Evolutionary conservation across 1,139 yeast species (phyloP).

Genomic region (Lodderomyces parapsilosis): DNA sequence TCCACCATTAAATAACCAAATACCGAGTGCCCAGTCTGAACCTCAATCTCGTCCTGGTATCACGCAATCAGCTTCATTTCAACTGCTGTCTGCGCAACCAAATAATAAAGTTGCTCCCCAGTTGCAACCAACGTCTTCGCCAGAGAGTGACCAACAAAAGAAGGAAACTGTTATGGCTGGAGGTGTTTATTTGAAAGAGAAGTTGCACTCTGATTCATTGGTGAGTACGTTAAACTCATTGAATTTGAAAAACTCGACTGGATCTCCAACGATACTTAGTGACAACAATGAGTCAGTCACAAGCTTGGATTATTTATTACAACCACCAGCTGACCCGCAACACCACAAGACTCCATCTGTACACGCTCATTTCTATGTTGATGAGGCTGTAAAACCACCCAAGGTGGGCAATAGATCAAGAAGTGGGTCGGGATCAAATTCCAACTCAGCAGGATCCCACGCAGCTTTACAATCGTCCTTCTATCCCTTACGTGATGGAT

Average conservation of each 20-base stretch:
- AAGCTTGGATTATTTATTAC: slow-evolving; percentile 27
- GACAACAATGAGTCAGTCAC: slow-evolving; percentile 3
- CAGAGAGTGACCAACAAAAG: slow-evolving; percentile 6
- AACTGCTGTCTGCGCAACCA: slow-evolving; percentile 6
- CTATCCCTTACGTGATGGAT: slow-evolving; percentile 5
- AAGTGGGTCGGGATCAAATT: slow-evolving; percentile 32
- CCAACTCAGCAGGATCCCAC: slow-evolving; percentile 3
- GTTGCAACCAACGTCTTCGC: slow-evolving; percentile 5
- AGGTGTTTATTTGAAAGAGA: slow-evolving; percentile 43
- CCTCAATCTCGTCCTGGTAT: slow-evolving; percentile 2
- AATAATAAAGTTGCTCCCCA: slow-evolving; percentile 6
- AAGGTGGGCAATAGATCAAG: slow-evolving; percentile 35
- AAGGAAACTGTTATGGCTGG: slow-evolving; percentile 51
- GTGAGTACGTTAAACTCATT: slow-evolving; percentile 4
- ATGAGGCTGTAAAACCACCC: slow-evolving; percentile 62
- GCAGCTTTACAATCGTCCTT: neutral
- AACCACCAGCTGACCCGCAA: slow-evolving; percentile 31
- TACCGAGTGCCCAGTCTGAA: neutral
- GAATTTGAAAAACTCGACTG: neutral
- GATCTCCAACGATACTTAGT: neutral
- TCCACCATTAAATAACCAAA: slow-evolving; percentile 25
- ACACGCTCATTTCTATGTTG: slow-evolving; percentile 80
- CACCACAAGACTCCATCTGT: slow-evolving; percentile 62
- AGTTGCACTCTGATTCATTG: slow-evolving; percentile 4
- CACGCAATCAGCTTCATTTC: slow-evolving; percentile 4